A percentile compares a stretch with the other conserved stretches of the same genome.
Evolutionary conservation across 352 stramenopile genomes (phyloP).

Genomic region (Phytophthora idaei): DNA sequence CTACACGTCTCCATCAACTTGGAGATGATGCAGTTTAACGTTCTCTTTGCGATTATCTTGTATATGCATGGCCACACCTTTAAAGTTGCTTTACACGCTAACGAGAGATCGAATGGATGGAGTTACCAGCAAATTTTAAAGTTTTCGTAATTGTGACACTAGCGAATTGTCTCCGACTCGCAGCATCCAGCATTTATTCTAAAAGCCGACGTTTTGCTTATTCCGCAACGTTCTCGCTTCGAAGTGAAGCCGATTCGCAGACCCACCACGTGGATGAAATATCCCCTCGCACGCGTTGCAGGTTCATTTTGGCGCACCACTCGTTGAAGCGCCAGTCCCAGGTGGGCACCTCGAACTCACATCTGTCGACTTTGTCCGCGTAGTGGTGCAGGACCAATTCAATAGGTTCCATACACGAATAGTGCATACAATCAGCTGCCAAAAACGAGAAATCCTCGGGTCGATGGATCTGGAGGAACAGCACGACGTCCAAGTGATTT

Average conservation of each 20-base stretch:
- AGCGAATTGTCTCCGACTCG: constrained; percentile 15
- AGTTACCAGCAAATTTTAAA: background rate
- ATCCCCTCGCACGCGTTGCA: constrained; percentile 8
- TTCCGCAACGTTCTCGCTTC: constrained; percentile 2
- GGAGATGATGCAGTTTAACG: constrained; percentile 12
- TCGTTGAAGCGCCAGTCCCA: constrained; percentile 27
- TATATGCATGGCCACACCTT: background rate
- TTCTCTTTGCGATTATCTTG: constrained; percentile 1
- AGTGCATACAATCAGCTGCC: constrained; percentile 6
- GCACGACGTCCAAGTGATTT: constrained; percentile 25
- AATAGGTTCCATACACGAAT: constrained; percentile 18
- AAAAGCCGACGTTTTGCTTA: constrained; percentile 1
- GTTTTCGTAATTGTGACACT: constrained; percentile 22
- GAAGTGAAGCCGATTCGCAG: constrained; percentile 3
- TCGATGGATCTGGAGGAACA: constrained; percentile 16
- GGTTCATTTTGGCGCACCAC: constrained; percentile 19
- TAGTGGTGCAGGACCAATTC: constrained; percentile 25
- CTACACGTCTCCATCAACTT: constrained; percentile 4
- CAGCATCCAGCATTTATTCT: constrained; percentile 22
- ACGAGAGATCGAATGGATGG: no score
- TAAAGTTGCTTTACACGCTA: no score
- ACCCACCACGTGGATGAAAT: constrained; percentile 19
- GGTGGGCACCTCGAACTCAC: constrained; percentile 26
- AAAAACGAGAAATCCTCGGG: constrained; percentile 14
- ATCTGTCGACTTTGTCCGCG: constrained; percentile 17